phyloP scores from a whole-genome alignment of 1,284 basidiomycete genomes.

The Cryptococcus hybrid region DNA sequence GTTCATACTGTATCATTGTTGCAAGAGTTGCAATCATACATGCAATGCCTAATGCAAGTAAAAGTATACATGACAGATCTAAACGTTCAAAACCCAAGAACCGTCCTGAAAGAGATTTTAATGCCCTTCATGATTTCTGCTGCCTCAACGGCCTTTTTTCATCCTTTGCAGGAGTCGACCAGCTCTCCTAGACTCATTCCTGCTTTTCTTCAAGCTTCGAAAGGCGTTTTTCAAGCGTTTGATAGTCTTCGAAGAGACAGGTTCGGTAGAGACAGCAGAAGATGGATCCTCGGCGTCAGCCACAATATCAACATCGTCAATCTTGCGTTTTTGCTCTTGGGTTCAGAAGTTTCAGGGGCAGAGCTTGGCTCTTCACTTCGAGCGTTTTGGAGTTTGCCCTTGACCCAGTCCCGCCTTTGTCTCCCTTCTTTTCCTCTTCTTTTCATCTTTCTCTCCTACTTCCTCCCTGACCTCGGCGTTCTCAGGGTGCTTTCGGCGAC shows the following conservation, averaged over 20 bases:
- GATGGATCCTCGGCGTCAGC: neutral
- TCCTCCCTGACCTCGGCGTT: neutral
- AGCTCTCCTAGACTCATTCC: slow-evolving; percentile 18
- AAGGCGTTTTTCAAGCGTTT: slow-evolving; percentile 42
- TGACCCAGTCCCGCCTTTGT: slow-evolving; percentile 48
- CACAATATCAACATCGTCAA: slow-evolving; percentile 13
- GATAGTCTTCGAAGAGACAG: slow-evolving; percentile 26
- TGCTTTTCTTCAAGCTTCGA: slow-evolving; percentile 23
- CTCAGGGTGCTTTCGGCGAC: slow-evolving; percentile 3
- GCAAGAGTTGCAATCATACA: slow-evolving; percentile 25
- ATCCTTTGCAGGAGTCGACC: slow-evolving; percentile 25
- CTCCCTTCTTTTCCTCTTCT: slow-evolving; percentile 46
- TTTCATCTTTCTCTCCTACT: slow-evolving; percentile 20
- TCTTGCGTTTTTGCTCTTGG: slow-evolving; percentile 38
- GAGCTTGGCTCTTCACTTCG: slow-evolving; percentile 24
- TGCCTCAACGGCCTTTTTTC: slow-evolving; percentile 27
- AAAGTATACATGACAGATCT: neutral
- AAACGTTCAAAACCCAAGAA: slow-evolving; percentile 31
- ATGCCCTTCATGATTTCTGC: slow-evolving; percentile 29
- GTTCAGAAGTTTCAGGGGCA: slow-evolving; percentile 8
- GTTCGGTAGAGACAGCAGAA: slow-evolving; percentile 7
- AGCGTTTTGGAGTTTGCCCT: slow-evolving; percentile 50
- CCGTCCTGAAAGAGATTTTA: slow-evolving; percentile 32
- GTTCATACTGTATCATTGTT: slow-evolving; percentile 9
- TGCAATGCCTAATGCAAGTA: slow-evolving; percentile 15